phyloP scores from a whole-genome alignment of 495 filamentous ascomycete species.

The Penicillium flavigenum region DNA sequence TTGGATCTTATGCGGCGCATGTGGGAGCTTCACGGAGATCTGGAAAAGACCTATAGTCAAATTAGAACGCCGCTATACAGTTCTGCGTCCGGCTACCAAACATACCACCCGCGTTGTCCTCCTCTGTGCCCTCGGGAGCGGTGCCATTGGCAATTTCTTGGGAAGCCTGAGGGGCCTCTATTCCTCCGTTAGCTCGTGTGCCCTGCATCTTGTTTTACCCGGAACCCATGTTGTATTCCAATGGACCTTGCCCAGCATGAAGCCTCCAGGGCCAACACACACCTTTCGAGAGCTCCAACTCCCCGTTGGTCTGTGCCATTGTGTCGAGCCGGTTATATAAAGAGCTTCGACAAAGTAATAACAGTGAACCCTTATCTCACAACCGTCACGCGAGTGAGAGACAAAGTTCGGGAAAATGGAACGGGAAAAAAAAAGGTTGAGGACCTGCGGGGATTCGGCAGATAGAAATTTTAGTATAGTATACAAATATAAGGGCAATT shows the following conservation, averaged over 20 bases:
- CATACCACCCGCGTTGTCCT: conserved; percentile 44
- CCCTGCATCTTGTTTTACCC: background rate
- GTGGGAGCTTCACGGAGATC: conserved; percentile 80
- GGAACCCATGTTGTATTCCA: conserved; percentile 12
- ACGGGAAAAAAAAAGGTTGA: conserved; percentile 19
- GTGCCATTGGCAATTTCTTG: conserved; percentile 42
- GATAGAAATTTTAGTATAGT: conserved; percentile 25
- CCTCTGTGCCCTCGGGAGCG: conserved; percentile 36
- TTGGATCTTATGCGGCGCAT: conserved; percentile 73
- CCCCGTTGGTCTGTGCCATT: conserved; percentile 48
- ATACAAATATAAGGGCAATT: conserved; percentile 47
- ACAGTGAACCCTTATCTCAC: conserved; percentile 21
- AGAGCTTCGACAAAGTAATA: conserved; percentile 22
- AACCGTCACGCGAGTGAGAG: conserved; percentile 17
- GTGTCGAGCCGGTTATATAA: conserved; percentile 23
- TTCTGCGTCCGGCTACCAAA: conserved; percentile 10
- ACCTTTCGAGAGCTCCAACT: conserved; percentile 46
- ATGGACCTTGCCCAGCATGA: conserved; percentile 15
- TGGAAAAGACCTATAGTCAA: conserved; percentile 62
- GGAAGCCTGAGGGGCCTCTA: conserved; percentile 36
- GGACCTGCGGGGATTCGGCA: conserved; percentile 21
- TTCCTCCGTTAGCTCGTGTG: conserved; percentile 25
- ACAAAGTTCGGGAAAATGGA: conserved; percentile 17
- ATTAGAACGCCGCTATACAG: conserved; percentile 17
- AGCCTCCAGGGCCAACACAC: conserved; percentile 21